Conservation (phyloP, 2,329 filamentous ascomycete genomes). For the Colletotrichum agaves region DNA sequence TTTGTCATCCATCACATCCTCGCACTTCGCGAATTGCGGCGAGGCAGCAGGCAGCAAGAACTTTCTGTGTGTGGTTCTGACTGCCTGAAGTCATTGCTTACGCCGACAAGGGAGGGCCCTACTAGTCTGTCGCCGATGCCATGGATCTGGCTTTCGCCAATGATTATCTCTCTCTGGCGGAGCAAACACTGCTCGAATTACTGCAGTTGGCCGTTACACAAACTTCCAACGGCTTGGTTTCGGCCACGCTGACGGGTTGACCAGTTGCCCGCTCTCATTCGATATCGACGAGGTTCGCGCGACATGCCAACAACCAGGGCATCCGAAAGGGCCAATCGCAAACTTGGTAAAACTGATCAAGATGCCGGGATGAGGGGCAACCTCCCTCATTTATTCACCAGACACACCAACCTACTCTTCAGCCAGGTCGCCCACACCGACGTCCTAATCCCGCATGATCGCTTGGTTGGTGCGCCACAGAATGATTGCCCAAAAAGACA, state of each 20-base stretch:
- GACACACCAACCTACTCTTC: slow-evolving; percentile 4
- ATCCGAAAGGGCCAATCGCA: slow-evolving; percentile 15
- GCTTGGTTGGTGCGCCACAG: neutral
- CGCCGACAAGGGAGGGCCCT: neutral
- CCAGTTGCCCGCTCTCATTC: slow-evolving; percentile 5
- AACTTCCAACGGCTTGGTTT: slow-evolving; percentile 3
- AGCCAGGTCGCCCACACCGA: slow-evolving; percentile 6
- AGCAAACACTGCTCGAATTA: slow-evolving; percentile 1
- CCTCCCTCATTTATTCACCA: slow-evolving; percentile 1
- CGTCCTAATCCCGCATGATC: neutral
- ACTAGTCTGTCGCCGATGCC: slow-evolving; percentile 1
- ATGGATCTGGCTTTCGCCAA: neutral
- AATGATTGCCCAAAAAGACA: neutral
- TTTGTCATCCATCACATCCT: slow-evolving; percentile 8
- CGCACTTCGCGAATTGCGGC: neutral
- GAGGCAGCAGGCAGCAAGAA: slow-evolving; percentile 9
- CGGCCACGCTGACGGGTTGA: slow-evolving; percentile 14
- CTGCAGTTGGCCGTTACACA: slow-evolving; percentile 23
- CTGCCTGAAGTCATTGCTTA: slow-evolving; percentile 27
- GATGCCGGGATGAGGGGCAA: slow-evolving; percentile 23
- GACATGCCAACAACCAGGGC: slow-evolving; percentile 4
- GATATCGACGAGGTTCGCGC: neutral
- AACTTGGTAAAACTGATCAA: slow-evolving; percentile 12
- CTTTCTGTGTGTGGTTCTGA: slow-evolving; percentile 3
- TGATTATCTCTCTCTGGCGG: neutral